Evolutionary conservation across 345 rosid genomes (phyloP), one percentile per base, ranked within the genome.

Genomic region (Diplotaxis tenuifolia): DNA sequence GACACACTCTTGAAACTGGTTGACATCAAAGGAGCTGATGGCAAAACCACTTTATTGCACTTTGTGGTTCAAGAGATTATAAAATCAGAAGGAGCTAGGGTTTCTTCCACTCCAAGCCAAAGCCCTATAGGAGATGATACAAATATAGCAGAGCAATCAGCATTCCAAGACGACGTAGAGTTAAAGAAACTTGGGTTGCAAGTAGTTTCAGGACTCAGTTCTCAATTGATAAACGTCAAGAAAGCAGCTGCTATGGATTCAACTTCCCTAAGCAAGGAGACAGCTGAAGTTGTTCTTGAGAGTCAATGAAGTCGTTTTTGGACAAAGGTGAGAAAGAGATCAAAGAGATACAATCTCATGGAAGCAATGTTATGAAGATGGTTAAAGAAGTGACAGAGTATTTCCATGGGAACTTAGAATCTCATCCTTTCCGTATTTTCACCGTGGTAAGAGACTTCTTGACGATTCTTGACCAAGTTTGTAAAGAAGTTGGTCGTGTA

Each of bases 171-270:
- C 11, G 54, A 47, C 11, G 0, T 47, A 47, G 54, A 47, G 11
- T 4, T 47, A 7, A 47, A 47, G 54, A 47, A 47, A 16, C 54
- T 47, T 47, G 54, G 54, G 54, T 16, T 47, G 54, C 91, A 86
- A 76, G 98, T 92, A 0, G 94, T 95, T 61, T 83, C 98, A 6
- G 81, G 92, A 31, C 84, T 92, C 4, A 81, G 99, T 7, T 47
- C 54, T 47, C 21, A 47, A 21, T 16, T 47, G 21, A 47, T 47
- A 27, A 83, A 85, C 72, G 96, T 92, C 53, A 95, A 90, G 83
- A 95, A 90, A 79, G 91, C 92, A 28, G 99, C 98, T 29, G 88
- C 89, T 0, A 86, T 90, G 98, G 98, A 92, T 78, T 85, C 92
- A 47, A 47, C 0, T 7, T 47, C 54, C 54, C 54, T 47, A 1